phyloP scores from a whole-genome alignment of 495 filamentous ascomycete species.

The Hypoxylon lenormandii region DNA sequence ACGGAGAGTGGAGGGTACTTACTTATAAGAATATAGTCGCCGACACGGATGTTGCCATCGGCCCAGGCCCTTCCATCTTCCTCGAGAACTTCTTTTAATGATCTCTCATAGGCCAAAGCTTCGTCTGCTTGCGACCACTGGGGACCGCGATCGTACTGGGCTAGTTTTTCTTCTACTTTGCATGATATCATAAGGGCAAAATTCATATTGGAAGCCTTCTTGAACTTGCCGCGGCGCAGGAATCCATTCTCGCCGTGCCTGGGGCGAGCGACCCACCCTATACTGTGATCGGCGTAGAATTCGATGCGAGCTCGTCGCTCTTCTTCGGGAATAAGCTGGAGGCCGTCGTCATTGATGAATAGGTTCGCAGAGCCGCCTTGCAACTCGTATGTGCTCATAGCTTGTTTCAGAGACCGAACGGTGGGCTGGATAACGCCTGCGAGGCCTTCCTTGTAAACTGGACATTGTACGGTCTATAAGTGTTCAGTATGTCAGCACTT shows the following conservation, averaged over 20 bases:
- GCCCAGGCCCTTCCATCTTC: conserved; percentile 80
- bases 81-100: conserved; percentile 75
- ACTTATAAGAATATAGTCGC: conserved; percentile 79
- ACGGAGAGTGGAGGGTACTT: conserved; percentile 17
- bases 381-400: conserved; percentile 81
- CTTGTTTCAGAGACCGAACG: conserved; percentile 75
- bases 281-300: conserved; percentile 76
- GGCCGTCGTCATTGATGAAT: conserved; percentile 83
- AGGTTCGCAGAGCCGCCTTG: conserved; percentile 84
- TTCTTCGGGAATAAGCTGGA: conserved; percentile 76
- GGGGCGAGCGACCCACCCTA: conserved; percentile 84
- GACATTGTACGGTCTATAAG: conserved; percentile 71
- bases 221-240: conserved; percentile 72
- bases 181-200: conserved; percentile 79
- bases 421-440: conserved; percentile 74
- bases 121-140: conserved; percentile 78
- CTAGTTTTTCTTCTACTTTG: conserved; percentile 77
- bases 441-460: conserved; percentile 80
- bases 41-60: conserved; percentile 81
- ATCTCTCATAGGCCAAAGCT: conserved; percentile 73
- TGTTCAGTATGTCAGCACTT: conserved; percentile 16
- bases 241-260: conserved; percentile 72
- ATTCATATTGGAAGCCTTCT: conserved; percentile 90
- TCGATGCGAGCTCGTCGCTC: conserved; percentile 75
- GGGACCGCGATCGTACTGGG: conserved; percentile 64